These are phyloP conservation scores for Verticillium klebahnii DNA, from an alignment of 2,329 filamentous ascomycete species.

Conservation along the genomic window DNA sequence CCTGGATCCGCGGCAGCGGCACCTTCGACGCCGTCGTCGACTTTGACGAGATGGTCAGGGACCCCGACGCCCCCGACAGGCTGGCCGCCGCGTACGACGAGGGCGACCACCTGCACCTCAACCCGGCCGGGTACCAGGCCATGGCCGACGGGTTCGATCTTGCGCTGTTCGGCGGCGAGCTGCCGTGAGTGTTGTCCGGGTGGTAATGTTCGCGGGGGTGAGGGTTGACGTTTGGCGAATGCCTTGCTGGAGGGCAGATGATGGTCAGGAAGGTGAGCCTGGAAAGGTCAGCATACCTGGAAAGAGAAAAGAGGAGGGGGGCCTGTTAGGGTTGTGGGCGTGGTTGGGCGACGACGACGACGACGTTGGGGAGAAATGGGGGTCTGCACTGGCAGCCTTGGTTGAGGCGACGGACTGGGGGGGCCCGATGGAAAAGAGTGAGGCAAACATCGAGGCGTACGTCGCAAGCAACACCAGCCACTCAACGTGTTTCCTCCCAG, in stretches of 20 bases:
- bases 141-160: conserved; percentile 53
- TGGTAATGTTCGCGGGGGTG: background rate
- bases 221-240: background rate
- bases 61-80: conserved; percentile 36
- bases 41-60: conserved; percentile 51
- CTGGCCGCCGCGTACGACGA: conserved; percentile 42
- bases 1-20: conserved; percentile 46
- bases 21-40: conserved; percentile 57
- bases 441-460: background rate
- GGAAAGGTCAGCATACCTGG: too few species aligned
- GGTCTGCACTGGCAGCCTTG: background rate
- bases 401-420: too few species aligned
- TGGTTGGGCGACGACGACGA: background rate
- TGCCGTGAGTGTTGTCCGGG: background rate
- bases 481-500: background rate
- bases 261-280: too few species aligned
- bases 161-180: conserved; percentile 33
- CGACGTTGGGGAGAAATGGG: too few species aligned
- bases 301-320: background rate
- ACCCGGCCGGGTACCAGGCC: conserved; percentile 47
- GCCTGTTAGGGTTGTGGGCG: background rate
- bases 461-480: background rate
- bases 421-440: background rate
- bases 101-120: conserved; percentile 59
- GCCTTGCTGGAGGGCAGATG: too few species aligned